phyloP scores from a whole-genome alignment of 176 grass and related monocot genomes.

The Oryza longistaminata region DNA sequence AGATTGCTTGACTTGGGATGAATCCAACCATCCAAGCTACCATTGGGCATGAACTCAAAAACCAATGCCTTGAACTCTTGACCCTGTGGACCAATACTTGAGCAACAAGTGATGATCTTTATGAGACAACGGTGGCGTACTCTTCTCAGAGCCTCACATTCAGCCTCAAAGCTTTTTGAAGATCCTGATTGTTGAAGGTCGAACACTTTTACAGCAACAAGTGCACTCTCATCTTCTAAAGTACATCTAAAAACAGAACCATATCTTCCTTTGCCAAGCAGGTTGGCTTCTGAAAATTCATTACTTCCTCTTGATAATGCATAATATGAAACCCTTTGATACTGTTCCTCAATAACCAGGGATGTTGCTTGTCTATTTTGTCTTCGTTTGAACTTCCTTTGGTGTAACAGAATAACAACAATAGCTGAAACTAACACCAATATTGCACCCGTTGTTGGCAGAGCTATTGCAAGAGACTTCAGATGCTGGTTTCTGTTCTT shows the following conservation, averaged over 20 bases:
- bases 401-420: not conserved
- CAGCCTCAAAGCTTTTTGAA: slow-evolving; percentile 33
- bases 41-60: slow-evolving; percentile 39
- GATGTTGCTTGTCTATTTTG: not conserved
- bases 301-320: slow-evolving; percentile 22
- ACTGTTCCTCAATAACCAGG: not conserved
- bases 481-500: not conserved
- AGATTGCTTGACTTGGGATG: slow-evolving; percentile 2
- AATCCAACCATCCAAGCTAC: slow-evolving; percentile 40
- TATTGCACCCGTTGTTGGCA: not conserved
- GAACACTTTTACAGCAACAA: slow-evolving; percentile 27
- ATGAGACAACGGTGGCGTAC: slow-evolving; percentile 41
- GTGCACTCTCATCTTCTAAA: not conserved
- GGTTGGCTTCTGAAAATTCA: slow-evolving; percentile 32
- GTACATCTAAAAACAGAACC: slow-evolving; percentile 17
- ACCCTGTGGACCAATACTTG: slow-evolving; percentile 27
- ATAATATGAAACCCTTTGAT: slow-evolving; percentile 16
- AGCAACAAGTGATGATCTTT: slow-evolving; percentile 43
- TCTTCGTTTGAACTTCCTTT: not conserved
- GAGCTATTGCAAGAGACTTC: not conserved
- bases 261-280: slow-evolving; percentile 31
- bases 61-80: slow-evolving; percentile 40
- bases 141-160: slow-evolving; percentile 41
- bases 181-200: slow-evolving; percentile 31
- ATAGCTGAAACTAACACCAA: not conserved